These are phyloP conservation scores for Arctium minus DNA, from an alignment of 129 eudicot species.

Conservation along the genomic window DNA sequence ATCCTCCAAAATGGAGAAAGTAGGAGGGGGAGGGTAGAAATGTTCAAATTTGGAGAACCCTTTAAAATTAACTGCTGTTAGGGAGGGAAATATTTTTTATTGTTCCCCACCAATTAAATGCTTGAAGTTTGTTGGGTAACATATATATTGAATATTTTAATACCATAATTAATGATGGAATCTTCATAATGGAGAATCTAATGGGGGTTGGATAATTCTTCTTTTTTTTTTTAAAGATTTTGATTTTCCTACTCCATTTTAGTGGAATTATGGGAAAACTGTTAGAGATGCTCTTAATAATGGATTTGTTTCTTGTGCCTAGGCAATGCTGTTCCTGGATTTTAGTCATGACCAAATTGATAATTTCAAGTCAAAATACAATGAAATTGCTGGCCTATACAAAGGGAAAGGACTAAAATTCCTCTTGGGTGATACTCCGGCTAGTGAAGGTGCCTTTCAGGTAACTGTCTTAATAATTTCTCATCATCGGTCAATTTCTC, in stretches of 20 bases:
- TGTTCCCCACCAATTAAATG: no score
- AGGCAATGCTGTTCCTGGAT: slow-evolving; percentile 61
- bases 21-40: no score
- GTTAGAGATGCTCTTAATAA: neutral
- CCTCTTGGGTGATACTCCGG: slow-evolving; percentile 55
- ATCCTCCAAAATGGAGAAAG: neutral
- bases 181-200: no score
- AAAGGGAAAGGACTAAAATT: slow-evolving; percentile 63
- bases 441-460: slow-evolving; percentile 44
- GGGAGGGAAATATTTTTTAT: no score
- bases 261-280: neutral
- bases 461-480: slow-evolving; percentile 13
- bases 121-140: neutral
- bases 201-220: no score
- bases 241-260: neutral
- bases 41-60: no score
- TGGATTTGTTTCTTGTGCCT: neutral
- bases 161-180: no score
- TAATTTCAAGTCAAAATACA: slow-evolving; percentile 38
- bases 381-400: slow-evolving; percentile 53
- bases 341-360: slow-evolving; percentile 36
- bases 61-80: no score
- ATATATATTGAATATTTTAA: neutral
- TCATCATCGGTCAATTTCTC: neutral
- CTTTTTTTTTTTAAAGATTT: no score